Evolutionary conservation across 768 basidiomycete species (phyloP).

Genomic region (Hebeloma cylindrosporum): DNA sequence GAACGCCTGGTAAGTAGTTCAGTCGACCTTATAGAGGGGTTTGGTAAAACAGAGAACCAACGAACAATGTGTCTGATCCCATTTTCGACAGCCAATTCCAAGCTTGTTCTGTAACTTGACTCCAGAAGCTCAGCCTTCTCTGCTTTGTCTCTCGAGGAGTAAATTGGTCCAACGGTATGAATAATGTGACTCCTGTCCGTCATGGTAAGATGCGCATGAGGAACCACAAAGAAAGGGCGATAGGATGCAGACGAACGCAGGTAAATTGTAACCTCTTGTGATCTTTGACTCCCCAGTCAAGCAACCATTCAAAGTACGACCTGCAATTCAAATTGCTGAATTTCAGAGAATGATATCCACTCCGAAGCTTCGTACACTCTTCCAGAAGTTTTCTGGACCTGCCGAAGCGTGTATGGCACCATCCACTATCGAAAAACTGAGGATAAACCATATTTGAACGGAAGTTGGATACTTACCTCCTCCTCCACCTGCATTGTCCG

Average conservation of each 20-base stretch:
- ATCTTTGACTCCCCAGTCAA: constrained; percentile 76
- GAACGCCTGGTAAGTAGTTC: constrained; percentile 74
- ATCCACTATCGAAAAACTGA: constrained; percentile 51
- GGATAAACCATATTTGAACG: background rate
- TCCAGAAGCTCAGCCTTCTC: constrained; percentile 53
- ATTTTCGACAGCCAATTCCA: constrained; percentile 61
- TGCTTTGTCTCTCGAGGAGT: constrained; percentile 40
- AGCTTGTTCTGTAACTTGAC: constrained; percentile 67
- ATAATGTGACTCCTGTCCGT: constrained; percentile 71
- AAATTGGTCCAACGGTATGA: constrained; percentile 81
- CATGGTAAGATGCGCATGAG: constrained; percentile 2
- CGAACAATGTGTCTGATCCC: constrained; percentile 64
- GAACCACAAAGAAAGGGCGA: background rate
- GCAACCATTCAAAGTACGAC: constrained; percentile 64
- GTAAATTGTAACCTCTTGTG: constrained; percentile 73
- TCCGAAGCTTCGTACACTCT: constrained; percentile 58
- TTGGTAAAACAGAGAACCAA: constrained; percentile 6
- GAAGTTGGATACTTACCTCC: constrained; percentile 51
- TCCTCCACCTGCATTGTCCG: constrained; percentile 57
- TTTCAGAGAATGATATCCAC: background rate
- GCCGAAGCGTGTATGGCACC: constrained; percentile 82
- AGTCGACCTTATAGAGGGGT: background rate
- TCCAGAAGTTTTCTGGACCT: constrained; percentile 57
- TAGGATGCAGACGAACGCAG: constrained; percentile 58
- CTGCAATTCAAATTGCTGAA: constrained; percentile 33